These are phyloP conservation scores for Cercophora newfieldiana DNA, from an alignment of 495 filamentous ascomycete species.

Conservation along the genomic window DNA sequence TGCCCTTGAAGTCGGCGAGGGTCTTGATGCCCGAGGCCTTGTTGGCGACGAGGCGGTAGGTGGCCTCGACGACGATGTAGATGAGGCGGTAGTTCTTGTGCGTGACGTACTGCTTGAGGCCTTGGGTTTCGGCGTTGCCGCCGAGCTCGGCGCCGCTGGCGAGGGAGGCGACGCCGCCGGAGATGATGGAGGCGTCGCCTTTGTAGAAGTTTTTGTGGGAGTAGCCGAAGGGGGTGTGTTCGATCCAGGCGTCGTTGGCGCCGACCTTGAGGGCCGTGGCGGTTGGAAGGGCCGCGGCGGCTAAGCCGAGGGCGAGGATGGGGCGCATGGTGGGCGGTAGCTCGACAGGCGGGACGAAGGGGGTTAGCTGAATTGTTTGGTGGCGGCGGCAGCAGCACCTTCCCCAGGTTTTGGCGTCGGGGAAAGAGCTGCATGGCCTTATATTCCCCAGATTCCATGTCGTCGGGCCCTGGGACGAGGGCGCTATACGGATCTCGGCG, in stretches of 20 bases:
- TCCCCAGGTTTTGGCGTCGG: background rate
- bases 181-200: constrained; percentile 20
- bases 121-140: constrained; percentile 50
- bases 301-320: background rate
- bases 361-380: background rate
- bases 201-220: constrained; percentile 37
- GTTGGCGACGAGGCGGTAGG: constrained; percentile 49
- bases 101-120: constrained; percentile 38
- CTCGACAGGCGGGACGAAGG: too few relatives aligned
- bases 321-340: background rate
- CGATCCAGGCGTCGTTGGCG: constrained; percentile 27
- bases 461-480: background rate
- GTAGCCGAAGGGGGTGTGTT: constrained; percentile 36
- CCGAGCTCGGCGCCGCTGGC: constrained; percentile 36
- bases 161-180: constrained; percentile 33
- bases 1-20: constrained; percentile 44
- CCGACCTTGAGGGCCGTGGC: constrained; percentile 10
- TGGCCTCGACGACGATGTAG: constrained; percentile 42
- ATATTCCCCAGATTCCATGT: background rate
- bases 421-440: background rate
- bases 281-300: background rate
- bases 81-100: constrained; percentile 45
- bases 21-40: constrained; percentile 32
- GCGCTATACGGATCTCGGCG: background rate
- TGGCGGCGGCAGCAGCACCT: background rate